phyloP scores from a whole-genome alignment of 2,329 filamentous ascomycete species.

The Endoconidiophora laricicola region DNA sequence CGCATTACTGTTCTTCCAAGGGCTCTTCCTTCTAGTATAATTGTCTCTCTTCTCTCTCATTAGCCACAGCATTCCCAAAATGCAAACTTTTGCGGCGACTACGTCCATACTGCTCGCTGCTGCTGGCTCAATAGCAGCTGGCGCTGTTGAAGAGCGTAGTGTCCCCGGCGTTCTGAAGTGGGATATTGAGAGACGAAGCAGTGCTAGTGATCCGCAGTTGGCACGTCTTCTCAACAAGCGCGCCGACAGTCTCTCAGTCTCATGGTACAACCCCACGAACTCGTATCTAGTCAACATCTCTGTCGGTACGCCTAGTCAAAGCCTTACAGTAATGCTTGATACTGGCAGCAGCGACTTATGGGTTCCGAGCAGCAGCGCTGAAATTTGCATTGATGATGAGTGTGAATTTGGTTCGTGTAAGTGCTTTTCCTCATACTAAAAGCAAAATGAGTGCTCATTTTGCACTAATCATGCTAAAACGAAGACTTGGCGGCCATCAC shows the following conservation, averaged over 20 bases:
- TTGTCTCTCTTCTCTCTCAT: neutral
- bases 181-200: neutral
- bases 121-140: neutral
- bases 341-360: constrained; percentile 51
- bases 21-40: neutral
- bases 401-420: constrained; percentile 22
- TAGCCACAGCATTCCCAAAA: neutral
- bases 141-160: neutral
- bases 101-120: neutral
- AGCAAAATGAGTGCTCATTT: too few relatives aligned
- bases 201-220: neutral
- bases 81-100: neutral
- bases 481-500: constrained; percentile 28
- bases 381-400: constrained; percentile 22
- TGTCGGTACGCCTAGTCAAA: constrained; percentile 40
- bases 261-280: constrained; percentile 15
- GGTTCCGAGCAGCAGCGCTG: constrained; percentile 29
- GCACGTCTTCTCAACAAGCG: neutral
- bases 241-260: neutral
- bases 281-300: constrained; percentile 38
- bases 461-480: neutral
- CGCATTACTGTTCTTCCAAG: too few relatives aligned
- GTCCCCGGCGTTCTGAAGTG: constrained; percentile 1
- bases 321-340: constrained; percentile 42
- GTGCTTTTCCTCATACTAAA: neutral